A percentile compares a stretch with the other conserved stretches of the same genome.
Conservation (phyloP, 768 basidiomycete genomes). For the Collybia sordida region DNA sequence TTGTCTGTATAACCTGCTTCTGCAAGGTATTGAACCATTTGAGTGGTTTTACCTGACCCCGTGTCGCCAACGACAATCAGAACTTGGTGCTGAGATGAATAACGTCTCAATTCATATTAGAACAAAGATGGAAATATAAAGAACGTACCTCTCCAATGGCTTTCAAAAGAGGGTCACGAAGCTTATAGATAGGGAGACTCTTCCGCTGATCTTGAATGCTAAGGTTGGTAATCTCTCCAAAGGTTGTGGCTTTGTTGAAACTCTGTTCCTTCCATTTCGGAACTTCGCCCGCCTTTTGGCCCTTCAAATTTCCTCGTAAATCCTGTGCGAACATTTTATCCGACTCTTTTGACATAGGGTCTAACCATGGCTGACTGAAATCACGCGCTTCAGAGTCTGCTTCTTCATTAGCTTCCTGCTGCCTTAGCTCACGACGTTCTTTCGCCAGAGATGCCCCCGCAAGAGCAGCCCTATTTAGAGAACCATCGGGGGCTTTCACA, state of each 20-base stretch:
- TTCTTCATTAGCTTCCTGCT: constrained; percentile 91
- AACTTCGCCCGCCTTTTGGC: constrained; percentile 79
- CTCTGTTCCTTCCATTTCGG: constrained; percentile 91
- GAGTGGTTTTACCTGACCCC: constrained; percentile 98
- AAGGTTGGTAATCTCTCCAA: constrained; percentile 86
- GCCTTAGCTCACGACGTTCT: constrained; percentile 90
- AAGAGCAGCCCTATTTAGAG: constrained; percentile 91
- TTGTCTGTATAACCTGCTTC: constrained; percentile 91
- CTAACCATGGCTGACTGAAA: constrained; percentile 95
- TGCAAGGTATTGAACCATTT: constrained; percentile 98
- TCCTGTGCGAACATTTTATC: constrained; percentile 95
- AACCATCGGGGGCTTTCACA: constrained; percentile 98
- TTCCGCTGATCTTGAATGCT: constrained; percentile 94
- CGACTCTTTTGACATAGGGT: constrained; percentile 90
- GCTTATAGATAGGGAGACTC: constrained; percentile 92
- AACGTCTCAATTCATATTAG: constrained; percentile 15
- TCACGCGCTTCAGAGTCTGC: constrained; percentile 94
- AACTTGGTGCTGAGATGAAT: constrained; percentile 75
- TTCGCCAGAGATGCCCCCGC: constrained; percentile 93
- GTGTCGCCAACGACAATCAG: constrained; percentile 99
- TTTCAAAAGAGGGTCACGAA: constrained; percentile 84
- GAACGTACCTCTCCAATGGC: constrained; percentile 83
- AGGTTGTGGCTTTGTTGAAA: constrained; percentile 95
- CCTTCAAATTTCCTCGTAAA: constrained; percentile 75
- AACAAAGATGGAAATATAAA: constrained; percentile 1